phyloP scores from a whole-genome alignment of 345 rosid genomes.

The Crucihimalaya himalaica region DNA sequence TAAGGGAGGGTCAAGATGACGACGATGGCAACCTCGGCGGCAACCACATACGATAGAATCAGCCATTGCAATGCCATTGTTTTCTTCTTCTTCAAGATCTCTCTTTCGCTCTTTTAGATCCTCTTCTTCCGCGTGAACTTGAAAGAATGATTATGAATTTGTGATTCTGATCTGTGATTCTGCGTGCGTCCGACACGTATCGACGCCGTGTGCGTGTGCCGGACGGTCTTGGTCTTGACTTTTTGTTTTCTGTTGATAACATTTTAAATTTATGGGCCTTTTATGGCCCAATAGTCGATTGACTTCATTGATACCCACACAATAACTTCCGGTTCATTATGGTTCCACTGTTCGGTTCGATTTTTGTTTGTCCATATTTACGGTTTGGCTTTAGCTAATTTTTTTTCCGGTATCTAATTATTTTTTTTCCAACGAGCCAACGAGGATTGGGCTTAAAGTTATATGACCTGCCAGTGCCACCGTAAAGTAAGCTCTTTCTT shows the following conservation, averaged over 20 bases:
- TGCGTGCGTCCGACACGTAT: conserved; percentile 25
- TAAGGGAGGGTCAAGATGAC: conserved; percentile 68
- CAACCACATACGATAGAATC: conserved; percentile 73
- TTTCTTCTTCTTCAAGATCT: conserved; percentile 31
- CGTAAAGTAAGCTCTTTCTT: too few relatives aligned
- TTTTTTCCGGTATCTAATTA: too few relatives aligned
- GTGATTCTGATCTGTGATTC: conserved; percentile 28
- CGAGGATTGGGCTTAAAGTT: too few relatives aligned
- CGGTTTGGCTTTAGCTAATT: too few relatives aligned
- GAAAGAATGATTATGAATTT: background rate
- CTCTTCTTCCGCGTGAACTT: background rate
- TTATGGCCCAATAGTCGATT: conserved; percentile 9
- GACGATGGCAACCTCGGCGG: conserved; percentile 69
- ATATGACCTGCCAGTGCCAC: too few relatives aligned
- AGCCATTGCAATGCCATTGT: conserved; percentile 88
- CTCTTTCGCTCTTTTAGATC: conserved; percentile 10
- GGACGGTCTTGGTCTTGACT: background rate
- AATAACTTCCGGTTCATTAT: background rate
- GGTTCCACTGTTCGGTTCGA: background rate
- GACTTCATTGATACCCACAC: background rate
- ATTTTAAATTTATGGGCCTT: conserved; percentile 17
- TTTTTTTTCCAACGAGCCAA: too few relatives aligned
- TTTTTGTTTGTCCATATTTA: too few relatives aligned
- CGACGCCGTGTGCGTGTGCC: conserved; percentile 24
- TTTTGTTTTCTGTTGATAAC: background rate